A percentile compares a stretch with the other conserved stretches of the same genome.
phyloP scores from a whole-genome alignment of 1,284 basidiomycete species.

The Cystobasidium slooffiae region DNA sequence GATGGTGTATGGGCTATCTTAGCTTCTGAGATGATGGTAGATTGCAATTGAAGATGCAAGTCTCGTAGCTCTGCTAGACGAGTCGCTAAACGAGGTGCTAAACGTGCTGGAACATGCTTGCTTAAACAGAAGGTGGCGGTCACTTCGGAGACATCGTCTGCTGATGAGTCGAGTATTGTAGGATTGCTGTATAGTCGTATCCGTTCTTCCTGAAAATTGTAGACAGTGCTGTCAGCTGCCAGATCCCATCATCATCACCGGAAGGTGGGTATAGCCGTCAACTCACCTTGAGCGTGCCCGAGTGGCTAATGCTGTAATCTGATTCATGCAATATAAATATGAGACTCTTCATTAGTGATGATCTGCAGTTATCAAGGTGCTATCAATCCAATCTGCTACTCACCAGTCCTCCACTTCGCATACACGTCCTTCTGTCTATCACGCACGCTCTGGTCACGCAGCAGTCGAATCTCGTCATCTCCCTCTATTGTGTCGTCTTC shows the following conservation, averaged over 20 bases:
- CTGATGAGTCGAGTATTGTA: neutral
- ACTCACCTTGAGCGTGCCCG: conserved; percentile 16
- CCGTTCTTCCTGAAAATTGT: neutral
- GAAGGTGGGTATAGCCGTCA: neutral
- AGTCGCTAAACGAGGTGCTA: neutral
- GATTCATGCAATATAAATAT: neutral
- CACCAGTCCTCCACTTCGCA: conserved; percentile 28
- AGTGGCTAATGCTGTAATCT: conserved; percentile 32
- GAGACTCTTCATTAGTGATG: neutral
- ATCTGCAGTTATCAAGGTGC: neutral
- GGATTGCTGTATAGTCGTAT: neutral
- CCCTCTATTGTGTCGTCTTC: conserved; percentile 7
- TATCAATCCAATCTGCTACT: neutral
- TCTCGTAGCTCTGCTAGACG: conserved; percentile 15
- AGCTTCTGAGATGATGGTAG: conserved; percentile 6
- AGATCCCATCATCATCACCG: neutral
- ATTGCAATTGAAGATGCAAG: neutral
- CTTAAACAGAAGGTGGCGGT: conserved; percentile 2
- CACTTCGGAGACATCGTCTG: conserved; percentile 4
- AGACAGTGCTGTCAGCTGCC: neutral
- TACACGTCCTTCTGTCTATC: conserved; percentile 12
- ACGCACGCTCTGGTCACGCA: conserved; percentile 2
- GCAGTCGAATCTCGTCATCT: conserved; percentile 20
- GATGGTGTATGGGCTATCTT: neutral
- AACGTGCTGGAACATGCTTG: conserved; percentile 19